Evolutionary conservation across 352 stramenopile genomes (phyloP), one percentile per base, ranked within the genome.

Genomic region (Globisporangium polare): DNA sequence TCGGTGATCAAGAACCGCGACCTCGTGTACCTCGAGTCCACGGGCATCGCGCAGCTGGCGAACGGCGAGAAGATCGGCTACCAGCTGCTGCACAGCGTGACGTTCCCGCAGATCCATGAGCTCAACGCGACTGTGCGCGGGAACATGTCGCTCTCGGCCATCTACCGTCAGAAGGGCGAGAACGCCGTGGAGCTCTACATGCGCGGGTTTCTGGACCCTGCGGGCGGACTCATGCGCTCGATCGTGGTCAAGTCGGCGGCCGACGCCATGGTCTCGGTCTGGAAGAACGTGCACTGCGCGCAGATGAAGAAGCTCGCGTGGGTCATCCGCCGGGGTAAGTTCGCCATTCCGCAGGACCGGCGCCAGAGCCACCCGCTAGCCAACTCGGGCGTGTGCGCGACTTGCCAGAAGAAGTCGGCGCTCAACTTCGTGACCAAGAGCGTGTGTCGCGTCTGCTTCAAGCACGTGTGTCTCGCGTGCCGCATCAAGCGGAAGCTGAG

Each of bases 11-110:
- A 82, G 49, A 79, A 86, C 64, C 78, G 81, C 18, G 81, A 90
- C 68, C 72, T 78, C 37, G 81, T 86, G 52, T 86, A 78, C 53
- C 60, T 90, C 51, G 78, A 90, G 56, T 78, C 78, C 13, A 87
- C 69, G 7, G 81, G 81, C 2, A 75, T 83, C 35, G 43, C 60
- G 42, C 24, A 31, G 15, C 53, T 60, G 18, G 52, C 53, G 1
- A 57, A 56, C 24, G 60, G 53, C 53, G 60, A 66, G 60, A 46
- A 37, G 5, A 60, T 62, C 37, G 52, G 52, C 9, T 66, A 56
- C 46, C 53, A 66, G 52, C 53, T 66, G 9, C 53, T 66, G 50
- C 81, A 89, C 68, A 89, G 77, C 46, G 68, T 91, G 18, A 67
- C 84, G 20, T 77, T 90, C 20, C 53, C 67, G 1, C 68, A 88